phyloP scores from a whole-genome alignment of 2,329 filamentous ascomycete species.

The Pseudocercospora macadamiae region DNA sequence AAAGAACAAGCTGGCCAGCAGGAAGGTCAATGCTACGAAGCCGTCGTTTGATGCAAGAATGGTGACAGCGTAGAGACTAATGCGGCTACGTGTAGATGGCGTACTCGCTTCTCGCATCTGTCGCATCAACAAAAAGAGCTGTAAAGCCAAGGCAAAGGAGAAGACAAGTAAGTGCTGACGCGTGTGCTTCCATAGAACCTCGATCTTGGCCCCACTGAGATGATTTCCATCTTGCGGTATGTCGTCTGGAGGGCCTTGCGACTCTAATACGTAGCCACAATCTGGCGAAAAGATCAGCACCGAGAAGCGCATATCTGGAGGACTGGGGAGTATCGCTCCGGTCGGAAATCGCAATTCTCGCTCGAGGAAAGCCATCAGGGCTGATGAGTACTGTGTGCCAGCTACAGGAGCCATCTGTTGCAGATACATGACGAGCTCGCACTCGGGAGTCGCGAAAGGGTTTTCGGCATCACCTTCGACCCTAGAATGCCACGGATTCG shows the following conservation, averaged over 20 bases:
- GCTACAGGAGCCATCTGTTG: slow-evolving; percentile 59
- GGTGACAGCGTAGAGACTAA: slow-evolving; percentile 66
- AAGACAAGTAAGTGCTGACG: slow-evolving; percentile 59
- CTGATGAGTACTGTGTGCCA: slow-evolving; percentile 28
- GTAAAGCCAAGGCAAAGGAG: slow-evolving; percentile 52
- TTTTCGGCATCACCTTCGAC: slow-evolving; percentile 62
- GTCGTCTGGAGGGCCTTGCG: slow-evolving; percentile 60
- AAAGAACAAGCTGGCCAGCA: slow-evolving; percentile 59
- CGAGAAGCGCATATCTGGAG: slow-evolving; percentile 60
- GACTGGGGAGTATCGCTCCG: slow-evolving; percentile 56
- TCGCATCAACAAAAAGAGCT: slow-evolving; percentile 60
- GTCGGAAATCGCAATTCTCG: slow-evolving; percentile 62
- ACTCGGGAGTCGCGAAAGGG: slow-evolving; percentile 69
- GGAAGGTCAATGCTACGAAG: slow-evolving; percentile 57
- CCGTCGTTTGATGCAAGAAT: slow-evolving; percentile 65
- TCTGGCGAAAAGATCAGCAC: slow-evolving; percentile 67
- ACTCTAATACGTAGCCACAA: slow-evolving; percentile 67
- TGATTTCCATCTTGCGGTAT: slow-evolving; percentile 56
- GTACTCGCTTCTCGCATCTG: slow-evolving; percentile 68
- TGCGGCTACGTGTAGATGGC: slow-evolving; percentile 64
- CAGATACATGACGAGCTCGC: slow-evolving; percentile 85
- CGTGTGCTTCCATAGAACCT: slow-evolving; percentile 52
- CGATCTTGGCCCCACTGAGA: slow-evolving; percentile 60
- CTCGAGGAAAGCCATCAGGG: slow-evolving; percentile 57
- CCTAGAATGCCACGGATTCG: slow-evolving; percentile 76